Conservation (phyloP, 139 green algal species). For the Ettlia oleoabundans region DNA sequence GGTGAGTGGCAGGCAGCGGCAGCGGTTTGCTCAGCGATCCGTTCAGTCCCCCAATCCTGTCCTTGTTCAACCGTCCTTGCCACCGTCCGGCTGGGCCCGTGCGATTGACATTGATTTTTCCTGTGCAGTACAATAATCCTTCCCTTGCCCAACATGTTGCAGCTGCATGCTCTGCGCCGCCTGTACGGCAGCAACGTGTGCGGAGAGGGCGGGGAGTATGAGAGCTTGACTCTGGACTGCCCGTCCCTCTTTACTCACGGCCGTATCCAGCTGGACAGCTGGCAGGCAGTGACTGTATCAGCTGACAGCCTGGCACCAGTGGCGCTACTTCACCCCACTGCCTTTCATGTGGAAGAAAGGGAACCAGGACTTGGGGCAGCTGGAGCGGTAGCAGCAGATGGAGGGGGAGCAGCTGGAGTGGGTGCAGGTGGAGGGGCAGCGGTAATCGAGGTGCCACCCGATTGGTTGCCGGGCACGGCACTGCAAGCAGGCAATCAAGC, state of each 20-base stretch:
- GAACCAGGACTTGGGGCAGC: not conserved
- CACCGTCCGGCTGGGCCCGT: no score
- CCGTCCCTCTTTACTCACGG: constrained; percentile 75
- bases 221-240: constrained; percentile 94
- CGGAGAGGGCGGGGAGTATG: constrained; percentile 98
- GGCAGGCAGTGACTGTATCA: constrained; percentile 57
- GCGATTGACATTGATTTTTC: no score
- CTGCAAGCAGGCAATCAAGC: no score
- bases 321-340: constrained; percentile 67
- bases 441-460: constrained; percentile 47
- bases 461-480: constrained; percentile 29
- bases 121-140: no score
- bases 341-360: constrained; percentile 82
- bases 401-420: not conserved
- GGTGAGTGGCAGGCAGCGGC: no score
- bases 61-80: no score
- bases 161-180: constrained; percentile 64
- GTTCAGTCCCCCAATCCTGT: no score
- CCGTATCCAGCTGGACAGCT: constrained; percentile 76
- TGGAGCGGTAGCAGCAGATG: not conserved
- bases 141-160: not conserved
- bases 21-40: no score
- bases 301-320: constrained; percentile 54
- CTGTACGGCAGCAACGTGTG: constrained; percentile 91
- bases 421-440: not conserved